These are phyloP conservation scores for Testicularia cyperi DNA, from an alignment of 1,284 basidiomycete species.

Conservation along the genomic window DNA sequence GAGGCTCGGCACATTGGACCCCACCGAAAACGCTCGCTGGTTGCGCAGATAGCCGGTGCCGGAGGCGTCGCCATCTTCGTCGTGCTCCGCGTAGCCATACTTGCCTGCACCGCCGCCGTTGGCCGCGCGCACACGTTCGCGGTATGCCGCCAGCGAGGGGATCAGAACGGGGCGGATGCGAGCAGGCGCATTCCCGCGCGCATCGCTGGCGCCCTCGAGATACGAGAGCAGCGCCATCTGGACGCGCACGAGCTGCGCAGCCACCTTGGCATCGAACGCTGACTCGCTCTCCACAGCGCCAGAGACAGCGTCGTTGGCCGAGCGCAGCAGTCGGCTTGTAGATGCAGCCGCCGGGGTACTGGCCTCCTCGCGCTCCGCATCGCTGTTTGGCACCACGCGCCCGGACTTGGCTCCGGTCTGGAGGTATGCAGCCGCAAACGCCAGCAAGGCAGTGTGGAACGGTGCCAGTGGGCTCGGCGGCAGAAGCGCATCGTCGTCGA, in stretches of 20 bases:
- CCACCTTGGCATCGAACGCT: conserved; percentile 40
- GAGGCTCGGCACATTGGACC: conserved; percentile 68
- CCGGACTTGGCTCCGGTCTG: conserved; percentile 68
- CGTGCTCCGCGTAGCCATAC: conserved; percentile 9
- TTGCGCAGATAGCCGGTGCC: conserved; percentile 18
- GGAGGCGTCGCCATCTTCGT: conserved; percentile 14
- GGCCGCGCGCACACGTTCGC: conserved; percentile 28
- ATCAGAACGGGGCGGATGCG: conserved; percentile 34
- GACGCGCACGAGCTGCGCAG: conserved; percentile 31
- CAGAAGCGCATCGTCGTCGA: conserved; percentile 74
- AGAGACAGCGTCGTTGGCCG: conserved; percentile 16
- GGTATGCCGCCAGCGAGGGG: conserved; percentile 34
- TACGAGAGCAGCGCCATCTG: conserved; percentile 46
- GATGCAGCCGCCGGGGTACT: conserved; percentile 43
- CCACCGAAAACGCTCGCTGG: conserved; percentile 20
- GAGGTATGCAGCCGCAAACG: conserved; percentile 75
- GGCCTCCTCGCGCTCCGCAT: conserved; percentile 69
- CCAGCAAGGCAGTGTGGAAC: conserved; percentile 76
- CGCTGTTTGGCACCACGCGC: conserved; percentile 70
- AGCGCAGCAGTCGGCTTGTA: conserved; percentile 21
- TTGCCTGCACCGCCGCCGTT: conserved; percentile 8
- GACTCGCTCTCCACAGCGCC: conserved; percentile 27
- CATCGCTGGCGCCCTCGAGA: conserved; percentile 47
- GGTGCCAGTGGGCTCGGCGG: conserved; percentile 61
- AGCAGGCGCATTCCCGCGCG: conserved; percentile 14